A percentile compares a stretch with the other conserved stretches of the same genome.
phyloP scores from a whole-genome alignment of 1,139 yeast genomes.

The Pichia terricola region DNA sequence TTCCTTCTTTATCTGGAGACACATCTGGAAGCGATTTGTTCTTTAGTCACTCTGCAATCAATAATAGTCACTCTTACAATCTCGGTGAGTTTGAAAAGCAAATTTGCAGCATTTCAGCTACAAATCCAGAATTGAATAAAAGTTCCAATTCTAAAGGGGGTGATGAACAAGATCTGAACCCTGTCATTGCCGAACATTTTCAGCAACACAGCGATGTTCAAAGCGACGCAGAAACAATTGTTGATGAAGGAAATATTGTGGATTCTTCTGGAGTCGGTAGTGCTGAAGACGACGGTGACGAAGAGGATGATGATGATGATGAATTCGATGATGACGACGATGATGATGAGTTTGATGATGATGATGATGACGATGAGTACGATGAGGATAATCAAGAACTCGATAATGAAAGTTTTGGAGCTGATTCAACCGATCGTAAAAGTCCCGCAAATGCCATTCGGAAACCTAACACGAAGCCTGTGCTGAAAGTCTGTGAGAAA shows the following conservation, averaged over 20 bases:
- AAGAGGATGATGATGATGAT: conserved; percentile 1
- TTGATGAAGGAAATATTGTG: conserved; percentile 3
- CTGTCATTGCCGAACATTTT: background rate
- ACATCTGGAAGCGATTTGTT: conserved; percentile 4
- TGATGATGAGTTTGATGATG: conserved; percentile 2
- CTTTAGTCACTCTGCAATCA: conserved; percentile 1
- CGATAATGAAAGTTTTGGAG: conserved; percentile 1
- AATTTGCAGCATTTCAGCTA: too few species aligned
- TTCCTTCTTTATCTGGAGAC: background rate
- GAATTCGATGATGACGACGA: conserved; percentile 1
- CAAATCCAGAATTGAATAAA: too few species aligned
- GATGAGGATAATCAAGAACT: conserved; percentile 1
- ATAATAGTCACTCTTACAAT: background rate
- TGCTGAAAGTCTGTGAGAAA: too few species aligned
- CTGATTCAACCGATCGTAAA: too few species aligned
- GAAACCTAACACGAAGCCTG: background rate
- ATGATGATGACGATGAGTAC: conserved; percentile 2
- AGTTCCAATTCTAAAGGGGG: background rate
- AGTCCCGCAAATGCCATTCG: too few species aligned
- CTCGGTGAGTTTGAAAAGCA: too few species aligned
- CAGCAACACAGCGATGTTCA: conserved; percentile 1
- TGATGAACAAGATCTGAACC: background rate
- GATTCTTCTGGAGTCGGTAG: background rate
- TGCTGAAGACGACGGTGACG: conserved; percentile 4
- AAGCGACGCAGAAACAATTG: conserved; percentile 22